Evolutionary conservation across 768 basidiomycete genomes (phyloP).

Genomic region (Boletus sensibilis): DNA sequence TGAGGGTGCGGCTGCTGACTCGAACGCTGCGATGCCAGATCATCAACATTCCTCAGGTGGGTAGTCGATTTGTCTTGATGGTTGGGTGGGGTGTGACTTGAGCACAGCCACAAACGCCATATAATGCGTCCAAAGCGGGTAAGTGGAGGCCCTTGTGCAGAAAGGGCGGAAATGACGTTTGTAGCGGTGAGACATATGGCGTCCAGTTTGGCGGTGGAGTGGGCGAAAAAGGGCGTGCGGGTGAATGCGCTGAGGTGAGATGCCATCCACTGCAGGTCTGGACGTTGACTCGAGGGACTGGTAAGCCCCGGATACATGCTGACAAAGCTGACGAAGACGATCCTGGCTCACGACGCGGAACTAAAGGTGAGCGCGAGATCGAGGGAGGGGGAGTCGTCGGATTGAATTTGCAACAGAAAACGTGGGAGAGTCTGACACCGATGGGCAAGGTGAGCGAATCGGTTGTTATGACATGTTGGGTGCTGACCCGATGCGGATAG

Average conservation of each 20-base stretch:
- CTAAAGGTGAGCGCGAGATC: conserved; percentile 55
- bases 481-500: conserved; percentile 40
- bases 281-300: conserved; percentile 2
- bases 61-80: neutral
- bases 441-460: conserved; percentile 65
- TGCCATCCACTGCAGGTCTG: neutral
- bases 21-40: conserved; percentile 46
- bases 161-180: conserved; percentile 5
- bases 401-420: conserved; percentile 47
- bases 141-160: conserved; percentile 14
- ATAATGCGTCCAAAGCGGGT: conserved; percentile 95
- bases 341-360: conserved; percentile 71
- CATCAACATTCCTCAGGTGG: conserved; percentile 84
- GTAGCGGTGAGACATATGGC: conserved; percentile 93
- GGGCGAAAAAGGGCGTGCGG: conserved; percentile 86
- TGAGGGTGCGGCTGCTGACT: conserved; percentile 3
- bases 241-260: conserved; percentile 76
- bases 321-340: conserved; percentile 82
- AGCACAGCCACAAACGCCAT: conserved; percentile 80
- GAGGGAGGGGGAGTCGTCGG: neutral
- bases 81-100: neutral
- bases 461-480: too few species aligned
- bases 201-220: conserved; percentile 88
- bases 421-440: conserved; percentile 82
- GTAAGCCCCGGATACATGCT: conserved; percentile 90